Evolutionary conservation across 164 flowering plant species (phyloP), one percentile per base, ranked within the genome.

Genomic region (Dillenia suffruticosa): DNA sequence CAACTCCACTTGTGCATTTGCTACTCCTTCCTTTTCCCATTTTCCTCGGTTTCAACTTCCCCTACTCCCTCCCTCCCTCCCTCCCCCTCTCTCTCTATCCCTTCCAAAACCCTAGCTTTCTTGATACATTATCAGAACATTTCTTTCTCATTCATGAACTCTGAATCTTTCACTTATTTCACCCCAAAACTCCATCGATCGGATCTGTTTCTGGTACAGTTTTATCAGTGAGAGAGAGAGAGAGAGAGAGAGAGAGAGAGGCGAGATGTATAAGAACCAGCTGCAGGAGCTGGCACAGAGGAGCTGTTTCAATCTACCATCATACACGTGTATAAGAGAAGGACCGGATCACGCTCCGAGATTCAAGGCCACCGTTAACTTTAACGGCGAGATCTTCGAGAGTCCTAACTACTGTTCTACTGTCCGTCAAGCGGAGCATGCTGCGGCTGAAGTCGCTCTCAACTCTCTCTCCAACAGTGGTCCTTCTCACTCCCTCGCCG

Each of bases 341-440:
- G 99, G 99, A 40, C 99, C 99, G 0, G 99, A 94, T 79, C 99
- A 94, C 79, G 97, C 99, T 74, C 99, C 99, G 44, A 66, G 99
- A 46, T 94, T 94, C 77, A 94, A 91, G 77, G 91, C 97, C 32
- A 71, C 85, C 62, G 99, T 94, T 32, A 94, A 86, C 72, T 94
- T 94, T 63, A 91, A 88, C 69, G 96, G 97, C 55, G 99, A 94
- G 80, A 67, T 73, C 69, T 94, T 94, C 64, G 99, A 91, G 72
- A 80, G 92, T 67, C 96, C 95, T 26, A 74, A 74, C 64, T 91
- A 79, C 72, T 89, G 86, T 72, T 80, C 95, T 49, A 94, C 97
- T 10, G 81, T 94, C 66, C 88, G 99, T 44, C 99, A 91, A 67
- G 99, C 99, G 5, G 99, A 94, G 79, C 99, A 94, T 77, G 79